Conservation (phyloP, 108 stramenopile genomes). For the Seminavis robusta region DNA sequence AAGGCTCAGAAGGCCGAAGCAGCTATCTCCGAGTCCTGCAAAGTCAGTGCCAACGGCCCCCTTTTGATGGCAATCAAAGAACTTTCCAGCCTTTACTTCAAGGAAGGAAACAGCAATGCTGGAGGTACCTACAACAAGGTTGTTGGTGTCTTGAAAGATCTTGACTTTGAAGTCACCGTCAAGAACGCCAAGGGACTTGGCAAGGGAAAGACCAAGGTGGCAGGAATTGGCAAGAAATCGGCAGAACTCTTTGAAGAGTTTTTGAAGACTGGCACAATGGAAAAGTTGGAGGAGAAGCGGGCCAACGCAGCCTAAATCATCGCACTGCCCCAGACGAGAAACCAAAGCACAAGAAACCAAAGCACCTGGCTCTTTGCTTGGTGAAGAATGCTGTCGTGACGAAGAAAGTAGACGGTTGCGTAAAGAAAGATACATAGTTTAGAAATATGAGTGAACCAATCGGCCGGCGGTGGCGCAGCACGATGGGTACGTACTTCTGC, state of each 20-base stretch:
- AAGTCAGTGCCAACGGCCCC: conserved; percentile 49
- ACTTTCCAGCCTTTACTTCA: conserved; percentile 43
- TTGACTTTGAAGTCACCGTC: conserved; percentile 62
- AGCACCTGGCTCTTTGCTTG: too few relatives aligned
- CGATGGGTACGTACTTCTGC: too few relatives aligned
- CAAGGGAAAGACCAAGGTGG: conserved; percentile 78
- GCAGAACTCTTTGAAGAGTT: conserved; percentile 78
- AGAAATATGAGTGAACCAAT: too few relatives aligned
- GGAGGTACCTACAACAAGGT: conserved; percentile 37
- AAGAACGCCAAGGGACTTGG: conserved; percentile 68
- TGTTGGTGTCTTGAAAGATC: conserved; percentile 38
- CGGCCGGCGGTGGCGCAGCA: too few relatives aligned
- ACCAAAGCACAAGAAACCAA: too few relatives aligned
- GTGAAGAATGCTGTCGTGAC: too few relatives aligned
- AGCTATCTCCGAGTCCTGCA: conserved; percentile 34
- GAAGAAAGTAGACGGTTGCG: too few relatives aligned
- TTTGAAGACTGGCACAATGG: conserved; percentile 58
- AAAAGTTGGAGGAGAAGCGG: conserved; percentile 75
- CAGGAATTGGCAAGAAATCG: conserved; percentile 59
- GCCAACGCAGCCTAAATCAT: conserved; percentile 12
- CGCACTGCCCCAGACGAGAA: too few relatives aligned
- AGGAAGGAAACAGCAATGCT: conserved; percentile 55
- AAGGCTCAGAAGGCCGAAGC: conserved; percentile 34
- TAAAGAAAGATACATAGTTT: too few relatives aligned
- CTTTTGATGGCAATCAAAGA: conserved; percentile 54